Evolutionary conservation across 208 protist genomes (phyloP).

Genomic region (Blechomonas ayalai): DNA sequence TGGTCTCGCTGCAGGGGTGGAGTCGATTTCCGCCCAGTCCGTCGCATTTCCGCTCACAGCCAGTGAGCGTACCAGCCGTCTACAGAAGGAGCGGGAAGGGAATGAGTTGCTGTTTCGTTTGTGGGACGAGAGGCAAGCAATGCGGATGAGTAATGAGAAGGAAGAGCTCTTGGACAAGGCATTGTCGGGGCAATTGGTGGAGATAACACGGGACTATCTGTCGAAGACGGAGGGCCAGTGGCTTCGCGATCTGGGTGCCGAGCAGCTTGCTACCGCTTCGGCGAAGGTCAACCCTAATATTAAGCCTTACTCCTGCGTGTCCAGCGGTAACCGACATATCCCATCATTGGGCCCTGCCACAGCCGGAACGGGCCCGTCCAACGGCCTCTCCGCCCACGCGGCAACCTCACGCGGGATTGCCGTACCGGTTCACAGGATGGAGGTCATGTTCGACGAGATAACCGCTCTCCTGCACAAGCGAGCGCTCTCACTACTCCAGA

Average conservation of each 20-base stretch:
- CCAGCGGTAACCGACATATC: background rate
- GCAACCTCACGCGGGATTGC: slow-evolving; percentile 4
- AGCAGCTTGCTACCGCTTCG: too few species aligned
- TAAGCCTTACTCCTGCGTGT: background rate
- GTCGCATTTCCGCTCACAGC: slow-evolving; percentile 1
- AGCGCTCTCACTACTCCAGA: slow-evolving; percentile 15
- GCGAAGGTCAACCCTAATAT: slow-evolving; percentile 11
- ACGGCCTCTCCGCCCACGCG: slow-evolving; percentile 5
- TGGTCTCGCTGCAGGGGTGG: slow-evolving; percentile 6
- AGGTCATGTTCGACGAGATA: slow-evolving; percentile 31
- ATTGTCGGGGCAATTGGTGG: slow-evolving; percentile 25
- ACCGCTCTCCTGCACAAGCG: slow-evolving; percentile 35
- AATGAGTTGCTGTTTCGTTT: slow-evolving; percentile 30
- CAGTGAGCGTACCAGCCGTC: background rate
- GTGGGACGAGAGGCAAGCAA: slow-evolving; percentile 46
- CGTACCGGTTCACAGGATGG: slow-evolving; percentile 33
- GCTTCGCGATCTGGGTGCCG: slow-evolving; percentile 16
- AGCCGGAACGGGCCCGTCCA: slow-evolving; percentile 7
- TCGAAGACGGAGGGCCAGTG: slow-evolving; percentile 45
- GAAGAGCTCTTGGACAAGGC: slow-evolving; percentile 16
- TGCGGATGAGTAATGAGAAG: slow-evolving; percentile 17
- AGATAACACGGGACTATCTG: slow-evolving; percentile 27
- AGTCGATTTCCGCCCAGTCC: slow-evolving; percentile 1
- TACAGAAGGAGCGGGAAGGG: background rate
- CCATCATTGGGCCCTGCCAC: background rate